Conservation (phyloP, 2,329 filamentous ascomycete genomes). For the Pseudocercospora fijiensis region DNA sequence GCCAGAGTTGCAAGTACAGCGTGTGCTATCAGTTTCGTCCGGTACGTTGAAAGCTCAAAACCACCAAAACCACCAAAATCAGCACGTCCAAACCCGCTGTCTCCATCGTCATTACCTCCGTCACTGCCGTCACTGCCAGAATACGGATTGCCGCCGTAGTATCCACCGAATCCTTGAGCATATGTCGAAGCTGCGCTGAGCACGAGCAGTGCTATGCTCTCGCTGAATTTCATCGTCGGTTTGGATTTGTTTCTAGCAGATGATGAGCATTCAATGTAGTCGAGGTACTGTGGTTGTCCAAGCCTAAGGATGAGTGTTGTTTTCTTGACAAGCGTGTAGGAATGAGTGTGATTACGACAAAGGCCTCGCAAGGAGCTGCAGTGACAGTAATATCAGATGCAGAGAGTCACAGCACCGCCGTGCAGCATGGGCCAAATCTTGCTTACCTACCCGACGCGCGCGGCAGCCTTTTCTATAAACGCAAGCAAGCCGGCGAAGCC, state of each 20-base stretch:
- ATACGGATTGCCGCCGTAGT: constrained; percentile 18
- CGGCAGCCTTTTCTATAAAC: constrained; percentile 10
- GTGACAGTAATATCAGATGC: neutral
- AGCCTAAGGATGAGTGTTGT: neutral
- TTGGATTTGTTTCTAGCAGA: neutral
- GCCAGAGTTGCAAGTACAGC: constrained; percentile 47
- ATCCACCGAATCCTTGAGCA: constrained; percentile 19
- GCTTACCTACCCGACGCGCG: constrained; percentile 1
- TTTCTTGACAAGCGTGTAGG: neutral
- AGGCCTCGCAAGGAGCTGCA: constrained; percentile 2
- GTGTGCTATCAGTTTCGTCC: constrained; percentile 47
- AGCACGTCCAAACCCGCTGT: constrained; percentile 13
- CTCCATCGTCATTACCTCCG: constrained; percentile 13
- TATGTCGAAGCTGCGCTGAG: constrained; percentile 5
- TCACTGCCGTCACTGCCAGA: constrained; percentile 9
- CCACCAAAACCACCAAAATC: constrained; percentile 17
- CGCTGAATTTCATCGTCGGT: constrained; percentile 4
- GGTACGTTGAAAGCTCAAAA: constrained; percentile 18
- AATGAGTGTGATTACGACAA: neutral
- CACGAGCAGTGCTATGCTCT: constrained; percentile 12
- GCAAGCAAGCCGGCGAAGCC: constrained; percentile 13
- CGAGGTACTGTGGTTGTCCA: neutral
- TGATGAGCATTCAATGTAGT: neutral
- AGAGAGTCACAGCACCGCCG: neutral
- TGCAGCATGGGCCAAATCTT: neutral